Base-by-base conservation (phyloP, 345 rosid genomes). In the Cardamine resedifolia region DNA sequence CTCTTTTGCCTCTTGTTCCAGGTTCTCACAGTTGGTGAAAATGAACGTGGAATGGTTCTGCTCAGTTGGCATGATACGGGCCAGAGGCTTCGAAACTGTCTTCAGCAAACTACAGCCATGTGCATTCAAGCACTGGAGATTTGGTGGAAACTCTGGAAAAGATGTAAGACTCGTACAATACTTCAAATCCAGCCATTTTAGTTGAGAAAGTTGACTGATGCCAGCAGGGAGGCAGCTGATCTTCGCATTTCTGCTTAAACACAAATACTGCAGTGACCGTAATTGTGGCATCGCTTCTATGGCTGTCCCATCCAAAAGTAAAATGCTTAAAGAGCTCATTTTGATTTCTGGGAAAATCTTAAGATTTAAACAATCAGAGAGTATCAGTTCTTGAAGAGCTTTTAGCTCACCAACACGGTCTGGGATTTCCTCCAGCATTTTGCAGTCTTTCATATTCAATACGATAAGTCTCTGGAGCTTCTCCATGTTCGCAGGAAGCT, bases 161-260 rank as follows among this genome's bases (percentile, higher is more conserved):
- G 58, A 44, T 33, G 58, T 24, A 15, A 73, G 71, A 33, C 45
- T 64, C 14, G 0, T 73, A 10, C 77, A 73, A n/a, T 43, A 64
- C 77, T 64, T 64, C 49, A 73, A 36, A 4, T 73, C 77, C 44
- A 73, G 28, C 65, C 77, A 56, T 3, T 47, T 62, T 2, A 72
- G 64, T 36, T 53, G 70, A 62, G 0, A 28, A 28, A 53, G 70
- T 5, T 43, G 55, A 53, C 20, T 62, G 33, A 72, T 72, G 0
- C 7, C 8, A 43, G 1, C 49, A 4, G 66, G 59, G 12, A 70
- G 74, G 7, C 2, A 49, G 1, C 7, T 59, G 15, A 70, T 48
- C 67, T 59, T 2, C 16, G 1, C 26, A 58, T 44, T 70, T 16
- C 50, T 70, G 33, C 74, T 70, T 48, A 70, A 48, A 59, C 59